Conservation (phyloP, 257 asterid species). For the Solanum clarkiae region DNA sequence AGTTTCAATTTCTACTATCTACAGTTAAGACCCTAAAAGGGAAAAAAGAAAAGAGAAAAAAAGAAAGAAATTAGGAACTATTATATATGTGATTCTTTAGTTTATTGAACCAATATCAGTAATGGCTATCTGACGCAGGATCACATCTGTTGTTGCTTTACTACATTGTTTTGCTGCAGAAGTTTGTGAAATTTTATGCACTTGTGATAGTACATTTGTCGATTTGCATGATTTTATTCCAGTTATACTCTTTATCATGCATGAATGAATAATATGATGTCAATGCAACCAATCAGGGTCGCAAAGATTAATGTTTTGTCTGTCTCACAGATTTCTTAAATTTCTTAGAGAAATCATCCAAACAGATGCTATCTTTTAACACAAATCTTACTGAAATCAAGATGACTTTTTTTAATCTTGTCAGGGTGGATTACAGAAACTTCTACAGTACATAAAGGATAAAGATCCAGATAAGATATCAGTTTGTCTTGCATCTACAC, state of each 20-base stretch:
- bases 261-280: not conserved
- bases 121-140: not conserved
- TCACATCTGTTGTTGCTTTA: not conserved
- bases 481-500: conserved; percentile 66
- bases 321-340: not conserved
- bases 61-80: not conserved
- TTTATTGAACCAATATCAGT: not conserved
- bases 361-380: not conserved
- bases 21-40: not conserved
- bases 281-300: not conserved
- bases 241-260: not conserved
- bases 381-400: not conserved
- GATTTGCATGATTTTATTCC: not conserved
- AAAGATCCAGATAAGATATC: conserved; percentile 82
- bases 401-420: not conserved
- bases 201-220: not conserved
- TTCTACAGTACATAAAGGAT: conserved; percentile 59
- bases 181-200: not conserved
- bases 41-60: not conserved
- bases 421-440: conserved; percentile 82
- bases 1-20: not conserved
- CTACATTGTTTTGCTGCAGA: not conserved
- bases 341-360: not conserved
- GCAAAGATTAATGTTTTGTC: not conserved
- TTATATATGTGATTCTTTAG: not conserved